Evolutionary conservation across 1,139 yeast species (phyloP), one percentile per base, ranked within the genome.

Genomic region (Scheffersomyces insectosa): DNA sequence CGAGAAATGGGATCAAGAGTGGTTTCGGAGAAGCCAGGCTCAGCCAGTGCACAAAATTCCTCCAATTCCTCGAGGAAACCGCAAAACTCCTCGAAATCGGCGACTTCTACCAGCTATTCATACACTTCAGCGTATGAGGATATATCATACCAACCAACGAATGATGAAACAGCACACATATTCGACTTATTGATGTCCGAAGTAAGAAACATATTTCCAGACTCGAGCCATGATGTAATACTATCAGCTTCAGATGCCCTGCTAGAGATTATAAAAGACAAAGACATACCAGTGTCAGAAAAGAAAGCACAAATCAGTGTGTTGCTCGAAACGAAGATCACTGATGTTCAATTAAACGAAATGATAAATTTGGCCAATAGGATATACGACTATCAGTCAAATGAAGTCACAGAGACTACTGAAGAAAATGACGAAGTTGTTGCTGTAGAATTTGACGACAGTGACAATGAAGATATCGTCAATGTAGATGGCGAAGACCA

Each of bases 1-100:
- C 70, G 72, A 35, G 95, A 88, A 44, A 80, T 89, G 85, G 97
- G 97, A 0, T 58, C 79, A 3, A 62, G 79, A 35, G 75, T 68
- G 3, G 39, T 46, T 12, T 25, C 16, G 12, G 44, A 33, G 42
- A 51, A 28, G 37, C 34, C 25, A 12, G 29, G 45, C 15, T 34
- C 42, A 27, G 51, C 36, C 37, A 43, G 27, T 25, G 36, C 35
- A 31, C 35, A 42, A 32, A 31, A 36, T 36, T 3, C 3, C 7
- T 31, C 34, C 4, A n/a, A 14, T 11, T 15, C 13, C 23, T 36
- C 34, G 42, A 30, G 41, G 42, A 38, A 38, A 30, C 28, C 45
- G 15, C 82, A 70, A 9, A 20, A 27, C 33, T 20, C 39, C 33
- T 14, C 32, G 6, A 31, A 31, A 11, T 31, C 33, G 16, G 28